Conservation (phyloP, 768 basidiomycete species). For the Pseudohyphozyma bogoriensis region DNA sequence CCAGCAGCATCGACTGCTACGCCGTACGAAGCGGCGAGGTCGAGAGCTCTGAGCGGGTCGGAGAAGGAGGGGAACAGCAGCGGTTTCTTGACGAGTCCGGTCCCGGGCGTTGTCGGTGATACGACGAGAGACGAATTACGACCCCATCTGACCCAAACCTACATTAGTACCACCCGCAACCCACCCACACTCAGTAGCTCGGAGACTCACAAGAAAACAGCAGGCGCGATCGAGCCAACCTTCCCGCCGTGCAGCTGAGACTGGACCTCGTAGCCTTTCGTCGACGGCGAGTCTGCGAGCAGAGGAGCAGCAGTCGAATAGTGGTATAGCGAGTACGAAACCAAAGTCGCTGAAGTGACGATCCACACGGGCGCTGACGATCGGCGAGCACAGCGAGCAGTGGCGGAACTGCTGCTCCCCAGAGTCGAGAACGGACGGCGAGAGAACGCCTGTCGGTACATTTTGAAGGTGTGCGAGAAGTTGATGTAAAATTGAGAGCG, state of each 20-base stretch:
- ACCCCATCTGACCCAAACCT: slow-evolving; percentile 3
- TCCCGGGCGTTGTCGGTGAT: slow-evolving; percentile 3
- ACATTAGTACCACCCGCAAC: neutral
- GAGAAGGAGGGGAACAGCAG: slow-evolving; percentile 39
- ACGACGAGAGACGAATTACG: slow-evolving; percentile 8
- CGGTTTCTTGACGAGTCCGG: slow-evolving; percentile 24
- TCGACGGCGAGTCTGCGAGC: neutral
- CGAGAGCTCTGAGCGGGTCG: slow-evolving; percentile 59
- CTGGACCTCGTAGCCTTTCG: neutral
- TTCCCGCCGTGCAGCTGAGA: neutral
- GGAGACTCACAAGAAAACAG: neutral
- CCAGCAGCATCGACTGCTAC: slow-evolving; percentile 70
- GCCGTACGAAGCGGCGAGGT: slow-evolving; percentile 48
- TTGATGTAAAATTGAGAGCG: too few species aligned
- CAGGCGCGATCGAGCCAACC: neutral
- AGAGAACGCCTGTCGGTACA: too few species aligned
- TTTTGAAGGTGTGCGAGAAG: too few species aligned
- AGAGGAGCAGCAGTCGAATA: neutral
- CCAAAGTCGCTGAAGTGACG: neutral
- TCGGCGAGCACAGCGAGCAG: neutral
- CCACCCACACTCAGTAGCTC: too few species aligned
- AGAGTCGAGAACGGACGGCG: too few species aligned
- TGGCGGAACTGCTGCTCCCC: neutral
- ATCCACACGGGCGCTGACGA: neutral
- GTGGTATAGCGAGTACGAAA: neutral